Evolutionary conservation across 2,329 filamentous ascomycete species (phyloP), one percentile per base, ranked within the genome.

Genomic region (Aspergillus quadrilineatus): DNA sequence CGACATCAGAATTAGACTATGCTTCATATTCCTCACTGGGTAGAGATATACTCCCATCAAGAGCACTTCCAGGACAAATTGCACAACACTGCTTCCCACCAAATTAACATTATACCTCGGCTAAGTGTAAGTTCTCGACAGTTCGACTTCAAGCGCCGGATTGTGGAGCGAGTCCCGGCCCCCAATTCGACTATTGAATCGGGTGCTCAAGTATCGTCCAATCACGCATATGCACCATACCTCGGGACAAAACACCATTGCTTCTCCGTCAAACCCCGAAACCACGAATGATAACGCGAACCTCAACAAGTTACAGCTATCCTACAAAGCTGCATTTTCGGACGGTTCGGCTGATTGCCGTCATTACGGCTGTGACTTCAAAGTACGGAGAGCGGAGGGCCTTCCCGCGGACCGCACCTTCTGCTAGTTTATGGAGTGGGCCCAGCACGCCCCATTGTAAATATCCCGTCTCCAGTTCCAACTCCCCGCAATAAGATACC

Each of bases 301-400:
- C 1, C 34, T 1, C 7, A 3, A 37, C 34, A 15, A 22, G 37
- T 17, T 6, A 15, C 6, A 8, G 14, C 6, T 10, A 28, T 14
- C 8, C 14, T 7, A 45, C 43, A 26, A 29, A 14, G 14, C 22
- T 32, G 29, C 10, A 41, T 12, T 9, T 29, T 39, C 48, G 48
- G 48, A 37, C 34, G 47, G 37, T 42, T 50, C 48, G 48, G 37
- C 36, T 50, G 48, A 50, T 50, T 37, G 14, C 6, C 36, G 9
- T 6, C 26, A 8, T 45, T 26, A 45, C 43, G 43, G 43, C 26
- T 45, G 26, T 22, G 17, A 44, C 6, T 14, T 5, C 10, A 14
- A 37, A 37, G 34, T 37, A 37, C 34, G 7, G 7, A 7, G 32
- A 8, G 10, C 32, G 44, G 7, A 14, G 45, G 34, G 22, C 45